Evolutionary conservation across 768 basidiomycete genomes (phyloP), one percentile per base, ranked within the genome.

Genomic region (Amanita pallidorosea): DNA sequence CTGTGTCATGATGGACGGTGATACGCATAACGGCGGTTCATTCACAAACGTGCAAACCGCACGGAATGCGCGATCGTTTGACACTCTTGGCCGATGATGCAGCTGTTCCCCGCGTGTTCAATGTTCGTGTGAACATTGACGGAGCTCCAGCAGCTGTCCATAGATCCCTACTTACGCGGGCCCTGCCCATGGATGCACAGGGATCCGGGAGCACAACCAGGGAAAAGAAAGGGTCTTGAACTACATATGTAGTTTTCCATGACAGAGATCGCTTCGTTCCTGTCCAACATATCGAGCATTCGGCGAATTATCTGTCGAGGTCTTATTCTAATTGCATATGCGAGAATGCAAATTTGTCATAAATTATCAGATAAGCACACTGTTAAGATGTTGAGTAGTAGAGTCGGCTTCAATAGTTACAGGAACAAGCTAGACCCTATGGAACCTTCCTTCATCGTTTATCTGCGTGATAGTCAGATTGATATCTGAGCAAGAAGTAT

Each of bases 91-190:
- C 22, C 25, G 38, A 33, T 9, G 15, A 31, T 31, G 48, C 48
- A 20, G 47, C 35, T 42, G 48, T 33, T 38, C 38, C 7, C 25
- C 47, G 27, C 47, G 25, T 48, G 47, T 37, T 49, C 23, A 4
- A 37, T 49, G 9, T 6, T 38, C n/a, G 37, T 17, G 12, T 25
- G 17, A 45, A 34, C 7, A 22, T 34, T 35, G 33, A 45, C 42
- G 50, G 50, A 41, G 43, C 31, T 49, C 47, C 9, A n/a, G 25
- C 33, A n/a, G n/a, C n/a, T n/a, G n/a, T n/a, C n/a, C n/a, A n/a
- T n/a, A n/a, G n/a, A 41, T 17, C 17, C 23, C 9, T 23, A 38
- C 18, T 49, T 49, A 49, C 38, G 47, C 47, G 47, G 47, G 23
- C 47, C 38, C 36, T 27, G 18, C 25, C 35, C 22, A 2, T 23